Conservation (phyloP, 140 eudicot species). For the Erigeron philadelphicus region DNA sequence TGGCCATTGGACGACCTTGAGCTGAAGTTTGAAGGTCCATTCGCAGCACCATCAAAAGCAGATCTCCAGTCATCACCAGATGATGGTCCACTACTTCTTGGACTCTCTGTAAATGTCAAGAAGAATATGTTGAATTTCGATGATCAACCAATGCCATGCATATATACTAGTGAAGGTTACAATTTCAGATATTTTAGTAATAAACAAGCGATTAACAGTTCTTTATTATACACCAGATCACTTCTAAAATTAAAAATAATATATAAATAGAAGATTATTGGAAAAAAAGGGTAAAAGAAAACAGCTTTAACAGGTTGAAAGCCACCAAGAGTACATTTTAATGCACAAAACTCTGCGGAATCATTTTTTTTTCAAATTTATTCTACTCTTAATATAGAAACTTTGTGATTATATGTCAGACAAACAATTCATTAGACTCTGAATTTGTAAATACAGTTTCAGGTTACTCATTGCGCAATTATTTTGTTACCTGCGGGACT, state of each 20-base stretch:
- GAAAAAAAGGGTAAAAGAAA: too few relatives aligned
- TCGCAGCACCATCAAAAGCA: conserved; percentile 93
- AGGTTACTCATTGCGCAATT: background rate
- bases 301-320: background rate
- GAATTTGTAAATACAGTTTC: too few relatives aligned
- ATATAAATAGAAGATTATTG: background rate
- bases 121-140: background rate
- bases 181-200: background rate
- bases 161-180: background rate
- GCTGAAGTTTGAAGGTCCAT: conserved; percentile 53
- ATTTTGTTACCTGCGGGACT: conserved; percentile 58
- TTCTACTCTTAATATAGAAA: background rate
- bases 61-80: conserved; percentile 88
- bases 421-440: background rate
- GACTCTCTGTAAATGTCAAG: conserved; percentile 33
- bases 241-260: background rate
- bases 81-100: conserved; percentile 52
- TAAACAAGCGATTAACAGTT: background rate
- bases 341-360: background rate
- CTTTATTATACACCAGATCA: background rate
- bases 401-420: background rate
- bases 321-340: background rate
- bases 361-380: background rate
- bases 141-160: background rate
- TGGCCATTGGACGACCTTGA: conserved; percentile 70